phyloP scores from a whole-genome alignment of 106 monocot species.

The Amphibolis antarctica region DNA sequence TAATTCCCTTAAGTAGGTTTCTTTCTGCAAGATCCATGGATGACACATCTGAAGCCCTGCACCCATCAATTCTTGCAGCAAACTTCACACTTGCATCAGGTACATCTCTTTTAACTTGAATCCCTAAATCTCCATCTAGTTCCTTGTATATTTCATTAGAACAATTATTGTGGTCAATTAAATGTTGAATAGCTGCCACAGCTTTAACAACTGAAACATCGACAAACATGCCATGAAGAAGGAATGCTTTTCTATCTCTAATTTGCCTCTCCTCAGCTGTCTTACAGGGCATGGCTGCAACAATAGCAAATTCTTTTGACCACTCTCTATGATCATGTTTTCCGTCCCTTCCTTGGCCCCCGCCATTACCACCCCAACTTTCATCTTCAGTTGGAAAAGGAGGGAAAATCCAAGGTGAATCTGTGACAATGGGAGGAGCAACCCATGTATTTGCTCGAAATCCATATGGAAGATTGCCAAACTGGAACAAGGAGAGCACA shows the following conservation, averaged over 20 bases:
- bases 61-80: constrained; percentile 54
- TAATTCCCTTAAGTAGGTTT: constrained; percentile 82
- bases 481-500: constrained; percentile 31
- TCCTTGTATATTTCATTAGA: constrained; percentile 23
- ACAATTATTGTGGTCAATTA: constrained; percentile 14
- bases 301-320: constrained; percentile 61
- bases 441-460: constrained; percentile 98
- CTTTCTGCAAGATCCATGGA: constrained; percentile 42
- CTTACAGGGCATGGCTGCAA: constrained; percentile 79
- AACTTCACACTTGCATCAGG: constrained; percentile 53
- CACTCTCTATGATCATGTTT: constrained; percentile 54
- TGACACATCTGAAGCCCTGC: constrained; percentile 34
- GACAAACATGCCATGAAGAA: constrained; percentile 81
- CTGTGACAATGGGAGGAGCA: constrained; percentile 59
- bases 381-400: constrained; percentile 80
- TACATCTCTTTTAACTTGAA: constrained; percentile 50
- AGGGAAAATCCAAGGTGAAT: constrained; percentile 51
- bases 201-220: constrained; percentile 79
- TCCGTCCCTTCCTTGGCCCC: constrained; percentile 75
- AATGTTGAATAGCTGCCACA: constrained; percentile 35
- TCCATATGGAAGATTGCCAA: constrained; percentile 98
- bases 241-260: constrained; percentile 82
- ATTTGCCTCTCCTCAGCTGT: constrained; percentile 87
- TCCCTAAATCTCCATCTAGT: constrained; percentile 56
- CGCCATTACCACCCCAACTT: constrained; percentile 78